Base-by-base conservation (phyloP, 169 alveolate genomes). In the Eimeria tenella region DNA sequence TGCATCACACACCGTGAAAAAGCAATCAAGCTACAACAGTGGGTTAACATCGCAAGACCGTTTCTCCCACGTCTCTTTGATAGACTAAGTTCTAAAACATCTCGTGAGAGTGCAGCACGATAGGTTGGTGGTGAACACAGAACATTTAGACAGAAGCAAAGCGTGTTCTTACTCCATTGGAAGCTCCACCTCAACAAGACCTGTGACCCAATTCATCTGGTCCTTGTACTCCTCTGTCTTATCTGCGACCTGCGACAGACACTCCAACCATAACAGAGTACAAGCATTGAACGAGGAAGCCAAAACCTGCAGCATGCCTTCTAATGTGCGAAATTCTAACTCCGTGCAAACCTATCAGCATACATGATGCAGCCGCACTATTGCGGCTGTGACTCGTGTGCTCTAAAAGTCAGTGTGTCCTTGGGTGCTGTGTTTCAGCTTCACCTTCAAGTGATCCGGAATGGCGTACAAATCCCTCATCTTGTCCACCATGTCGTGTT, bases 161-260 rank as follows among this genome's bases (percentile, higher is more conserved):
- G 60, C 42, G 25, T 21, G 19, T 19, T 25, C 96, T 62, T 73
- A 94, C 96, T 91, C 86, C 86, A 94, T 81, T 21, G 96, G 93
- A 11, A 94, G 83, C 74, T 74, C 94, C 31, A 94, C 96, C 90
- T 94, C 96, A 21, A 89, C 93, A 9, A 94, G 94, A 19, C 96
- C 96, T 17, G 96, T 94, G 81, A 94, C 94, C 96, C 96, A 94
- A 70, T 87, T 88, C 83, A 94, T 91, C 88, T 94, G 91, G 23
- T 94, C 96, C 50, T 55, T 53, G 77, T 83, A 63, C 74, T 65
- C 94, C 55, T 77, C 84, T 5, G 92, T 86, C 65, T 56, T 58
- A 55, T 94, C 96, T 23, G 83, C 83, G 9, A 93, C 93, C 95
- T 93, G 89, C n/a, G 7, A 49, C 25, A 4, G 13, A 52, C 77